Percentiles rank a stretch among this genome's conserved stretches.
phyloP scores from a whole-genome alignment of 768 basidiomycete species.

The Leccinum fibrillosum region DNA sequence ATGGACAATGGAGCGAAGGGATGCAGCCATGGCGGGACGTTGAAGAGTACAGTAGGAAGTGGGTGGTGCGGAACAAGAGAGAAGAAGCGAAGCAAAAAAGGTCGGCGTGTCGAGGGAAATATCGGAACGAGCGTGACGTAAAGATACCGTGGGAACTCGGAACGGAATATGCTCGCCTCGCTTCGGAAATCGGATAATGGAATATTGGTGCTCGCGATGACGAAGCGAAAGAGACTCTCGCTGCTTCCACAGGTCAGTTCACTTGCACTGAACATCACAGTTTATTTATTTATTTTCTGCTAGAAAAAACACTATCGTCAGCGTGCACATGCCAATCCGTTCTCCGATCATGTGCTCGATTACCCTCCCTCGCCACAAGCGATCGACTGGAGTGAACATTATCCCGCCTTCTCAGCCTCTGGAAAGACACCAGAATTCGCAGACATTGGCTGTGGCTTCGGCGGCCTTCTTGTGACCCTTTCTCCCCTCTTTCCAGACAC shows the following conservation, averaged over 20 bases:
- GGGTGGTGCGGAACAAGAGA: neutral
- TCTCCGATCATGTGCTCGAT: conserved; percentile 83
- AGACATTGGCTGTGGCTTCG: conserved; percentile 97
- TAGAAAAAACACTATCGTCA: conserved; percentile 86
- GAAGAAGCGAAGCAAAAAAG: conserved; percentile 6
- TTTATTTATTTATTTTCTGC: neutral
- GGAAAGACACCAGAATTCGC: conserved; percentile 85
- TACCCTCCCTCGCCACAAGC: conserved; percentile 76
- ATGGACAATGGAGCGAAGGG: conserved; percentile 34
- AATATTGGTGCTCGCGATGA: neutral
- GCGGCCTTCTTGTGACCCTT: conserved; percentile 85
- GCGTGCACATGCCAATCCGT: conserved; percentile 81
- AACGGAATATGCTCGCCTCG: neutral
- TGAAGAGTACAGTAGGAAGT: neutral
- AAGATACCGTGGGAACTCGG: conserved; percentile 11
- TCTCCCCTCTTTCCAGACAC: conserved; percentile 90
- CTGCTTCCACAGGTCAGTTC: conserved; percentile 49
- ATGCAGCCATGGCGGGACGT: conserved; percentile 40
- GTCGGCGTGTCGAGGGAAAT: conserved; percentile 16
- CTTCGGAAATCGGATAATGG: neutral
- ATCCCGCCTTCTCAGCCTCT: conserved; percentile 60
- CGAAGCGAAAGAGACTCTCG: conserved; percentile 31
- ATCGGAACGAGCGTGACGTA: conserved; percentile 17
- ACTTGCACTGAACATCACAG: too few species aligned
- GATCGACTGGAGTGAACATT: conserved; percentile 84